A percentile compares a stretch with the other conserved stretches of the same genome.
Conservation (phyloP, 768 basidiomycete species). For the Pulveroboletus sp. region DNA sequence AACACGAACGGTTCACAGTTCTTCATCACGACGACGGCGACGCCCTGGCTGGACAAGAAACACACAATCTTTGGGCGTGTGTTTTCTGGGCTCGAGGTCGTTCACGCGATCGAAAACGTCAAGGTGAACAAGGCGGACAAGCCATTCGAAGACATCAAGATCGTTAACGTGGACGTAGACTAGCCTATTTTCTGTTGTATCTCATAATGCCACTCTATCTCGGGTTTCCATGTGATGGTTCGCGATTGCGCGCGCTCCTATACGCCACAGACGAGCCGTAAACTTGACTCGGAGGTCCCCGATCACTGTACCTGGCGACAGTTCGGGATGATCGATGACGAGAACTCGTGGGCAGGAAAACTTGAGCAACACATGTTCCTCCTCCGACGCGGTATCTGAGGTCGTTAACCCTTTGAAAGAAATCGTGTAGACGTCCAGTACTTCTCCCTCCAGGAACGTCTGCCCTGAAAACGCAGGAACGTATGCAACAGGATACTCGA, state of each 20-base stretch:
- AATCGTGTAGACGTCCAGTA: constrained; percentile 49
- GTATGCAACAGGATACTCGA: constrained; percentile 61
- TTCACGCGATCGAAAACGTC: constrained; percentile 89
- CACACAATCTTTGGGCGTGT: constrained; percentile 93
- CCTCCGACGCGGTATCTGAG: neutral
- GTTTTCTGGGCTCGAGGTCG: constrained; percentile 80
- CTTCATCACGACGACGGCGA: constrained; percentile 94
- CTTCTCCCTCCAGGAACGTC: constrained; percentile 39
- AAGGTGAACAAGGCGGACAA: constrained; percentile 83
- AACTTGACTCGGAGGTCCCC: constrained; percentile 35
- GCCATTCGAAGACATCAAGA: constrained; percentile 92
- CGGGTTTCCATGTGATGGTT: constrained; percentile 35
- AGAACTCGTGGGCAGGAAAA: constrained; percentile 53
- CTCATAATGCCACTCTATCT: constrained; percentile 48
- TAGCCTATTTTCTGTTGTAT: constrained; percentile 34
- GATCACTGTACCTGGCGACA: constrained; percentile 25
- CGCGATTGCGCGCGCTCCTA: constrained; percentile 24
- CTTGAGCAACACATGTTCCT: constrained; percentile 43
- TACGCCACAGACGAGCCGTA: constrained; percentile 23
- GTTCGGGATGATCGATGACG: constrained; percentile 3
- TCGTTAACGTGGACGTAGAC: constrained; percentile 73
- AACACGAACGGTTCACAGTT: constrained; percentile 94
- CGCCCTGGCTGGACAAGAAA: constrained; percentile 90
- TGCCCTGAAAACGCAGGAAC: constrained; percentile 41
- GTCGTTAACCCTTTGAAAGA: constrained; percentile 6